phyloP scores from a whole-genome alignment of 2,329 filamentous ascomycete genomes.

The Colletotrichum sp. region DNA sequence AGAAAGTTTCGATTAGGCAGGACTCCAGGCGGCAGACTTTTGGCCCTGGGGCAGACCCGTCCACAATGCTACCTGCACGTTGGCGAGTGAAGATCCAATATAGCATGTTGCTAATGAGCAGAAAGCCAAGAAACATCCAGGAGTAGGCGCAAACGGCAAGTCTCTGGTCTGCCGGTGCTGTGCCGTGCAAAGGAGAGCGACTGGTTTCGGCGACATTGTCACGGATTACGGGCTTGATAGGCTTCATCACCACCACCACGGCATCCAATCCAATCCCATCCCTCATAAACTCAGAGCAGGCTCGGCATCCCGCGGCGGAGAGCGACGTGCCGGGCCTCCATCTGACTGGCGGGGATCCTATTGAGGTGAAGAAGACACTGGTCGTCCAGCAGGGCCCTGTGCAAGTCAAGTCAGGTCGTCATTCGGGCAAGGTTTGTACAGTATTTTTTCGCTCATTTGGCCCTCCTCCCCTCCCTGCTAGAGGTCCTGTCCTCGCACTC shows the following conservation, averaged over 20 bases:
- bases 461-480: not conserved
- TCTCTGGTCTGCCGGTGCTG: not conserved
- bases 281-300: not conserved
- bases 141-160: conserved; percentile 6
- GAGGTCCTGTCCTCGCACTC: not conserved
- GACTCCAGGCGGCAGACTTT: not conserved
- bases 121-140: not conserved
- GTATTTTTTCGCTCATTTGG: not conserved
- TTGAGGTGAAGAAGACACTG: not conserved
- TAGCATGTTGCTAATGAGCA: not conserved
- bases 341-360: not conserved
- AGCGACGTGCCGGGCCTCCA: not conserved
- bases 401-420: not conserved
- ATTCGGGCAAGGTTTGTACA: not conserved
- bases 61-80: not conserved
- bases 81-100: not conserved
- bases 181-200: not conserved
- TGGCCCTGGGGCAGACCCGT: not conserved
- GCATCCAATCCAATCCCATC: not conserved
- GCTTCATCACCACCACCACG: not conserved
- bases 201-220: conserved; percentile 7
- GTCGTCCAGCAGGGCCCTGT: not conserved
- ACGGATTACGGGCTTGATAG: not conserved
- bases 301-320: conserved; percentile 1
- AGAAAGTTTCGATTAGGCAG: not conserved